Percentiles rank a stretch among this genome's conserved stretches.
phyloP scores from a whole-genome alignment of 2,329 filamentous ascomycete genomes.

The Trichoderma aggressivum region DNA sequence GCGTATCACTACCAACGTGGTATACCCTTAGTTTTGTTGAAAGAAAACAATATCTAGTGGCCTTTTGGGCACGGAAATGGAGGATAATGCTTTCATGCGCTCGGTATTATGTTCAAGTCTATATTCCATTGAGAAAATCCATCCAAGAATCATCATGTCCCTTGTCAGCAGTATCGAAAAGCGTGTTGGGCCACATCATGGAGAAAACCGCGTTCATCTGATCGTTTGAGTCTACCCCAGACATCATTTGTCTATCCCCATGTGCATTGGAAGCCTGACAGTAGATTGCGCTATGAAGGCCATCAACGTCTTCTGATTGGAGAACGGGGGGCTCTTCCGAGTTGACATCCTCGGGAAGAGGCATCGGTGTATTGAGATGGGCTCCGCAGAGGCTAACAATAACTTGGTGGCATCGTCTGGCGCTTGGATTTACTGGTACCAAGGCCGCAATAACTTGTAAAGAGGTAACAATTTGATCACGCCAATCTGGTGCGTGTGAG shows the following conservation, averaged over 20 bases:
- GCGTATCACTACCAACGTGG: no score
- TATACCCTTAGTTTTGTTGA: background rate
- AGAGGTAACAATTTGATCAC: slow-evolving; percentile 38
- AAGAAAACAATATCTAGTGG: background rate
- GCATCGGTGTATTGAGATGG: slow-evolving; percentile 28
- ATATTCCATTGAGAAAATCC: slow-evolving; percentile 4
- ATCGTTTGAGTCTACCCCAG: slow-evolving; percentile 39
- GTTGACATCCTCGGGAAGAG: background rate
- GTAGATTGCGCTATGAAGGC: background rate
- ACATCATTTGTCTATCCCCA: slow-evolving; percentile 12
- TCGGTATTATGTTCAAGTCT: background rate
- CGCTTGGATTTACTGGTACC: slow-evolving; percentile 38
- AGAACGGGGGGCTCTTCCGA: background rate
- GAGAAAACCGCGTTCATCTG: slow-evolving; percentile 42
- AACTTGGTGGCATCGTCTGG: slow-evolving; percentile 40
- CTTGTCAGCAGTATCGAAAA: slow-evolving; percentile 21
- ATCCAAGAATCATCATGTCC: slow-evolving; percentile 2
- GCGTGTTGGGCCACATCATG: slow-evolving; percentile 46
- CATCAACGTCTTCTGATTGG: background rate
- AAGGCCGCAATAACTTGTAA: slow-evolving; percentile 38
- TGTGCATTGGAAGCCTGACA: slow-evolving; percentile 11
- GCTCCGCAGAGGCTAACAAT: slow-evolving; percentile 41
- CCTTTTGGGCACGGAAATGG: background rate
- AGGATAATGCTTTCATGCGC: background rate
- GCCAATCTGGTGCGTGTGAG: slow-evolving; percentile 37